Base-by-base conservation (phyloP, 768 basidiomycete genomes). In the Lactifluus subvellereus region DNA sequence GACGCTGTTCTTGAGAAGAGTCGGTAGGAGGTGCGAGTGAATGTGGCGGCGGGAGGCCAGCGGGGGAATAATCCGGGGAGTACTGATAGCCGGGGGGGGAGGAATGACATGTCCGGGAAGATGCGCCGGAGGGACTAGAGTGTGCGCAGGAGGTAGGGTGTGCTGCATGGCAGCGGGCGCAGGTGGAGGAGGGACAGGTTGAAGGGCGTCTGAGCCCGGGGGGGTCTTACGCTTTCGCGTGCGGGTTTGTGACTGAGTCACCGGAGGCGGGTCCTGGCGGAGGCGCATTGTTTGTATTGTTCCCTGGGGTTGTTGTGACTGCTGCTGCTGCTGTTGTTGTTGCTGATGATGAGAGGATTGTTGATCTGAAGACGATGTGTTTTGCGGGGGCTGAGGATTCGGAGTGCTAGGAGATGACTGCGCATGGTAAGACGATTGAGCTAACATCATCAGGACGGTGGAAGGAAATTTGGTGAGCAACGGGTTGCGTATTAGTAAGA, bases 141-240 rank as follows among this genome's bases (percentile, higher is more conserved):
- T 68, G 30, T 73, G 73, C 5, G 73, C 71, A 30, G 59, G 73
- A 54, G 37, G 72, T 67, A 56, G 66, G 67, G 64, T 71, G 67
- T 64, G 67, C 27, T 68, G 67, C 65, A 74, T 72, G 61, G 72
- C 61, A 10, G 71, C 59, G 64, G 74, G 72, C 27, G 73, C 70
- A 1, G 79, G 81, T 5, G 82, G 82, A 8, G 83, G 69, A 8
- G 76, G 72, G 47, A 75, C 77, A 59, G 75, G 74, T 52, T 61
- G 64, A 43, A 66, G 48, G 32, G 65, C 18, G 67, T 67, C 64
- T 42, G 67, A 27, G 20, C 77, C 70, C 2, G 87, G 80, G 8
- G 87, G 86, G 0, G 87, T 70, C 73, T 91, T 91, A 69, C 89
- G 83, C 72, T 91, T 91, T 61, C 87, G 80, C 37, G 77, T 71